phyloP scores from a whole-genome alignment of 352 stramenopile genomes.

The Phytophthora sansomeana region DNA sequence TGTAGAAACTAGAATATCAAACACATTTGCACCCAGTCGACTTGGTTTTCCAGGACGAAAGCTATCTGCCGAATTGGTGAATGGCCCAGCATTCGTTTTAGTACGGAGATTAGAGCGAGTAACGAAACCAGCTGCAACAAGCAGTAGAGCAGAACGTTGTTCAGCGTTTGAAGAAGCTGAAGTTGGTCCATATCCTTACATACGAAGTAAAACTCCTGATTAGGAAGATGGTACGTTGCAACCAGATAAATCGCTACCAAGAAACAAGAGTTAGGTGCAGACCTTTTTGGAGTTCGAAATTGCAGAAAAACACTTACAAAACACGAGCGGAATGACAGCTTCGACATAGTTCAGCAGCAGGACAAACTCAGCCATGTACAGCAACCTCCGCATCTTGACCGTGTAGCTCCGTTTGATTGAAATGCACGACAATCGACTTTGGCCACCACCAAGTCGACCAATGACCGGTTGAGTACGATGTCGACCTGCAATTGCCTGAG shows the following conservation, averaged over 20 bases:
- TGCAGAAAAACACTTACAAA: no score
- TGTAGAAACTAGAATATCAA: conserved; percentile 48
- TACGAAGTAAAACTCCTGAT: conserved; percentile 18
- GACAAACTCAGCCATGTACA: conserved; percentile 28
- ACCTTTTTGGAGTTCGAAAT: no score
- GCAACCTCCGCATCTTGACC: conserved; percentile 2
- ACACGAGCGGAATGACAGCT: conserved; percentile 27
- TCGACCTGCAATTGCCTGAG: no score
- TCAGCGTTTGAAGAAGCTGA: not conserved
- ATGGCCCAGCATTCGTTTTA: conserved; percentile 8
- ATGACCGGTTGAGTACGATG: no score
- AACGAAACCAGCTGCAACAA: conserved; percentile 12
- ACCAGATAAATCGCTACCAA: conserved; percentile 11
- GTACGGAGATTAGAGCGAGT: not conserved
- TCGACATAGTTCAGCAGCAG: conserved; percentile 33
- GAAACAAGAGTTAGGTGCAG: not conserved
- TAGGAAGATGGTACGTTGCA: conserved; percentile 17
- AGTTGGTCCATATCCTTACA: conserved; percentile 2
- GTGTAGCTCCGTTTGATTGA: not conserved
- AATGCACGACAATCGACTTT: no score
- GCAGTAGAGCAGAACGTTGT: conserved; percentile 14
- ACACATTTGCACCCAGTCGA: conserved; percentile 27
- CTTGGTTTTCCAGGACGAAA: conserved; percentile 43
- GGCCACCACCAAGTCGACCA: no score
- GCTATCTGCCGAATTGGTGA: conserved; percentile 36